A percentile compares a stretch with the other conserved stretches of the same genome.
Conservation (phyloP, 148 eudicot genomes). For the Diospyros kaki region DNA sequence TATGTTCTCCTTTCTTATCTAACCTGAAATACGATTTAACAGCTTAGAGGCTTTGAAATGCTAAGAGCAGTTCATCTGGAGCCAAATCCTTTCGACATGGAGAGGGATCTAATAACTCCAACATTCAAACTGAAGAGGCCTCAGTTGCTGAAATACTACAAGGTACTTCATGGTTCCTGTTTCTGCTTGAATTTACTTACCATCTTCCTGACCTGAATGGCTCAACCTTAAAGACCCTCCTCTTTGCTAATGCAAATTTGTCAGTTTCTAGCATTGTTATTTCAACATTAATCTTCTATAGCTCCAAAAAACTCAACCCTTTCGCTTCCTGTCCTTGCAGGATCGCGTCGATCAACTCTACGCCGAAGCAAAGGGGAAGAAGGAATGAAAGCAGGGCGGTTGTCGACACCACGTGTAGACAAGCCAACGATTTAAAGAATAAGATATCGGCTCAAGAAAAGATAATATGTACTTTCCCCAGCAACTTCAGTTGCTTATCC, state of each 20-base stretch:
- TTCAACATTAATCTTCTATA: not conserved
- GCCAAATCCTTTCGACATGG: slow-evolving; percentile 76
- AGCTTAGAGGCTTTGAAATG: slow-evolving; percentile 96
- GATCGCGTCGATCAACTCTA: slow-evolving; percentile 63
- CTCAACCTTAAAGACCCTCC: not conserved
- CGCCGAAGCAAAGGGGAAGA: slow-evolving; percentile 51
- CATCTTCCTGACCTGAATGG: not conserved
- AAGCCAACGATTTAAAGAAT: not conserved
- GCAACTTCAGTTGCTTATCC: not conserved
- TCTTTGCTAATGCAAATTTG: not conserved
- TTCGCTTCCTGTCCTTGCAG: slow-evolving; percentile 28
- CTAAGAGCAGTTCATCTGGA: slow-evolving; percentile 68
- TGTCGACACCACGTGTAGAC: not conserved
- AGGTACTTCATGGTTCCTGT: slow-evolving; percentile 34
- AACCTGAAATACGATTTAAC: slow-evolving; percentile 13
- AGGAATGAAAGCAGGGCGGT: slow-evolving; percentile 18
- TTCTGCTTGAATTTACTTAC: not conserved
- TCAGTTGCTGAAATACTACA: slow-evolving; percentile 83
- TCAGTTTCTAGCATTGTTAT: not conserved
- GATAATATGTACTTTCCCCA: not conserved
- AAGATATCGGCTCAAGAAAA: not conserved
- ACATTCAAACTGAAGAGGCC: slow-evolving; percentile 97
- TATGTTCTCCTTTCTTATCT: slow-evolving; percentile 3
- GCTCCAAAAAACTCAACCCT: not conserved
- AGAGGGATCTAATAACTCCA: slow-evolving; percentile 86